Evolutionary conservation across 2,329 filamentous ascomycete species (phyloP), one percentile per base, ranked within the genome.

Genomic region (Colletotrichum viniferum): DNA sequence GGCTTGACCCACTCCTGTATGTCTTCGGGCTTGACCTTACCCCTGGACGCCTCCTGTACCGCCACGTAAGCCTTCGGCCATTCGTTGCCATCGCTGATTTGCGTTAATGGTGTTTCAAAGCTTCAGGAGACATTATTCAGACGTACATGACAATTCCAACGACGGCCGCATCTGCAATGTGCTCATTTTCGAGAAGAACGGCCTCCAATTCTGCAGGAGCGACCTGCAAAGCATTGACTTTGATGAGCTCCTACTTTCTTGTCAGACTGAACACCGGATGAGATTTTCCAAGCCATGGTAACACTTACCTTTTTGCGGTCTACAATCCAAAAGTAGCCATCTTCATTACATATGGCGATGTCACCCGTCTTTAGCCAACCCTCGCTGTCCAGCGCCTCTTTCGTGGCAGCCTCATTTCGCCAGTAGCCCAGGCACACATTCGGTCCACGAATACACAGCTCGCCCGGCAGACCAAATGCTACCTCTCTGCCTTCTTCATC

Each of bases 351-450:
- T 56, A 88, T 84, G 1, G 87, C 89, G 66, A 91, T 83, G 79
- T 92, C 91, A 0, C 91, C 91, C 1, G 91, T 92, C 80, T 86
- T 89, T 73, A 92, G 81, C 89, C 90, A 93, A 1, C 89, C 88
- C 61, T 91, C 88, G 1, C 78, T 61, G 5, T 87, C 88, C 18
- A 91, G 70, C 3, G 85, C 87, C 71, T 91, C 89, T 48, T 78
- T 82, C 0, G 91, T 92, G 4, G 90, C 90, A 21, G 86, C 85
- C 2, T 88, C 87, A 77, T 91, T 92, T 63, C 84, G 83, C 89
- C 90, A 92, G 79, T 92, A 92, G 5, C 89, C 87, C 77, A 90
- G 87, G 83, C 90, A 90, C 6, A 92, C 82, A 60, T 91, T 90
- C 5, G 91, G 90, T 0, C 88, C 90, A 8, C 85, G 83, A 5